Percentiles rank a stretch among this genome's conserved stretches.
These are phyloP conservation scores for Tillandsia leiboldiana DNA, from an alignment of 176 grass and related monocot genomes.

Conservation along the genomic window DNA sequence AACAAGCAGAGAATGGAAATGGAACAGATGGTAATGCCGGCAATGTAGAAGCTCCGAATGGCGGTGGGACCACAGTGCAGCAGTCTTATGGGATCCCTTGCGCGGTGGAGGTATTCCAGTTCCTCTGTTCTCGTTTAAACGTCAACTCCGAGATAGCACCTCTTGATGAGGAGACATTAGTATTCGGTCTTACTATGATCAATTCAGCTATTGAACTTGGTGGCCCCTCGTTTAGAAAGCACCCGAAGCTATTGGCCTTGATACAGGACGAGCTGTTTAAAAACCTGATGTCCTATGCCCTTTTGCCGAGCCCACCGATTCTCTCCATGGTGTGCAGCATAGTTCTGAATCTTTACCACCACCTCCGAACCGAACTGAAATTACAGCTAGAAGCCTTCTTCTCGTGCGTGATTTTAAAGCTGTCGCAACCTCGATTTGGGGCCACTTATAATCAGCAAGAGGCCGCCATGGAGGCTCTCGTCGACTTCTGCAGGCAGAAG, in stretches of 20 bases:
- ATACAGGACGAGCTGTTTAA: constrained; percentile 90
- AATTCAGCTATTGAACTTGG: constrained; percentile 88
- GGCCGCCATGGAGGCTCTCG: constrained; percentile 91
- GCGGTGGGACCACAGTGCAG: constrained; percentile 33
- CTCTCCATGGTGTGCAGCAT: constrained; percentile 94
- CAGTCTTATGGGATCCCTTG: constrained; percentile 76
- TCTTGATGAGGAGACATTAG: constrained; percentile 75
- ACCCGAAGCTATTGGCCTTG: constrained; percentile 59
- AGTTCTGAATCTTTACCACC: constrained; percentile 89
- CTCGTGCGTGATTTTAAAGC: constrained; percentile 85
- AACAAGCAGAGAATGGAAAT: constrained; percentile 71
- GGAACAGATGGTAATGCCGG: constrained; percentile 34
- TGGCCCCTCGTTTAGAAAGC: constrained; percentile 57
- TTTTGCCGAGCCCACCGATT: constrained; percentile 76
- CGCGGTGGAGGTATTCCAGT: constrained; percentile 96
- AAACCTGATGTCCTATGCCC: constrained; percentile 90
- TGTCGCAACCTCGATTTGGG: constrained; percentile 83
- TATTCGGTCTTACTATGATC: constrained; percentile 88
- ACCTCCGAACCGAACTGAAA: constrained; percentile 78
- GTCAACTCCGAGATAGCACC: constrained; percentile 20
- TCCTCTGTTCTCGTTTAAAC: constrained; percentile 86
- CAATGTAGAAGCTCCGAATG: constrained; percentile 9
- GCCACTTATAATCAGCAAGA: constrained; percentile 89
- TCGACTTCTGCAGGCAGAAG: constrained; percentile 82
- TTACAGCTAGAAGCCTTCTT: constrained; percentile 97